phyloP scores from a whole-genome alignment of 225 moss, liverwort and hornwort genomes.

The Antitrichia curtipendula region DNA sequence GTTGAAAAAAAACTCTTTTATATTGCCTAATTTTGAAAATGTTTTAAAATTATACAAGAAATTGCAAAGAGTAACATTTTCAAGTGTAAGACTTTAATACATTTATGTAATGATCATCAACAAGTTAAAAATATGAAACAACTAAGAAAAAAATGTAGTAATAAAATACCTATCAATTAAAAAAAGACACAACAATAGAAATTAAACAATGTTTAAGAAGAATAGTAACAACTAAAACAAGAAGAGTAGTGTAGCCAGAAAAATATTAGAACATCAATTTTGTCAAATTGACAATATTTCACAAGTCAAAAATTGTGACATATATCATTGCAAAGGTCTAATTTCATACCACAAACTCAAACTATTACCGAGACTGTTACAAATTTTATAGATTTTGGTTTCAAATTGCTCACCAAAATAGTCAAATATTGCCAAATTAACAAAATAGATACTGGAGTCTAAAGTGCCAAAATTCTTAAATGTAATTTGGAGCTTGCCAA shows the following conservation, averaged over 20 bases:
- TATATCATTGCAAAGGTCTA: neutral
- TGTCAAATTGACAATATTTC: neutral
- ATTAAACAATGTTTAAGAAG: no score
- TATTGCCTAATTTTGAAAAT: neutral
- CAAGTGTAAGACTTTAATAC: neutral
- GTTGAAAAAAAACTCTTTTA: neutral
- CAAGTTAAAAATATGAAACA: neutral
- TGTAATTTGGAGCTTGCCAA: neutral
- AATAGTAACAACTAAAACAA: neutral
- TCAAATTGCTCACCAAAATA: neutral
- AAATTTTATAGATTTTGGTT: no score
- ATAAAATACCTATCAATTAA: neutral
- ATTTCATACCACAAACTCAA: neutral
- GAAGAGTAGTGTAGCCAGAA: neutral
- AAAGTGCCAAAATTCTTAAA: neutral
- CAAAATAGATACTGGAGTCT: accelerated
- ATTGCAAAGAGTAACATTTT: neutral
- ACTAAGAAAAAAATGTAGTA: neutral
- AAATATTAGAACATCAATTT: neutral
- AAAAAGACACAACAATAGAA: accelerated
- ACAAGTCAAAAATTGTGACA: neutral
- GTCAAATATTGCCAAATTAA: accelerated
- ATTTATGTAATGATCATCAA: neutral
- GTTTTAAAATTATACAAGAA: neutral
- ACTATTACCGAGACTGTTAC: no score